Evolutionary conservation across 306 rosid species (phyloP).

Genomic region (Cicer cuneatum): DNA sequence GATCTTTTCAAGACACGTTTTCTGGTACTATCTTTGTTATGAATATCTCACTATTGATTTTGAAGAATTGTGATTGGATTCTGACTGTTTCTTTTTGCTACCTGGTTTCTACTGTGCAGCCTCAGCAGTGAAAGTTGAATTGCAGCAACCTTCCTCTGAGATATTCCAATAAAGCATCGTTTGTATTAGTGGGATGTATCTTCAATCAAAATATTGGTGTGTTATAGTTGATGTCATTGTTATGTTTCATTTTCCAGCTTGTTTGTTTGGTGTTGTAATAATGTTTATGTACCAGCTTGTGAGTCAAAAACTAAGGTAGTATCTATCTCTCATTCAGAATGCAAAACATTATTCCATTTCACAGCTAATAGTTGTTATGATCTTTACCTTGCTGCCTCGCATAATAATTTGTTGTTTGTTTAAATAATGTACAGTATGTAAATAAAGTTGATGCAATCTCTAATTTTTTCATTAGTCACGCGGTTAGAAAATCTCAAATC

Average conservation of each 20-base stretch:
- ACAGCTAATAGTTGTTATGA: too few relatives aligned
- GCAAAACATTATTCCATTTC: too few relatives aligned
- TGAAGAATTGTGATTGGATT: constrained; percentile 30
- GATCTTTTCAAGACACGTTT: constrained; percentile 57
- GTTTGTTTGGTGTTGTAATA: constrained; percentile 28
- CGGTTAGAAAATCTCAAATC: too few relatives aligned
- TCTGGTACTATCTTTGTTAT: constrained; percentile 49
- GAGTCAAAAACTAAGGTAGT: not conserved
- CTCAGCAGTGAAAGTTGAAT: constrained; percentile 51
- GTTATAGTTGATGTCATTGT: not conserved
- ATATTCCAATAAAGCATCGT: constrained; percentile 21
- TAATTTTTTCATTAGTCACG: too few relatives aligned
- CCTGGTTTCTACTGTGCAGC: constrained; percentile 47
- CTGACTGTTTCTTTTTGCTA: not conserved
- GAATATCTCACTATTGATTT: not conserved
- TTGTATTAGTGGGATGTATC: constrained; percentile 4
- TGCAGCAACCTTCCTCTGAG: constrained; percentile 18
- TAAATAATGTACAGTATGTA: too few relatives aligned
- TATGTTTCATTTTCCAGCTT: constrained; percentile 22
- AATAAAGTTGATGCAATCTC: too few relatives aligned
- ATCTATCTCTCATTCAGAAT: too few relatives aligned
- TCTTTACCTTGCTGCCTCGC: too few relatives aligned
- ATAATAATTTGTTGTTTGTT: too few relatives aligned
- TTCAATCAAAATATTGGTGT: constrained; percentile 30
- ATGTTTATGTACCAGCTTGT: constrained; percentile 25